These are phyloP conservation scores for Chenopodium suecicum DNA, from an alignment of 148 eudicot genomes.

Conservation along the genomic window DNA sequence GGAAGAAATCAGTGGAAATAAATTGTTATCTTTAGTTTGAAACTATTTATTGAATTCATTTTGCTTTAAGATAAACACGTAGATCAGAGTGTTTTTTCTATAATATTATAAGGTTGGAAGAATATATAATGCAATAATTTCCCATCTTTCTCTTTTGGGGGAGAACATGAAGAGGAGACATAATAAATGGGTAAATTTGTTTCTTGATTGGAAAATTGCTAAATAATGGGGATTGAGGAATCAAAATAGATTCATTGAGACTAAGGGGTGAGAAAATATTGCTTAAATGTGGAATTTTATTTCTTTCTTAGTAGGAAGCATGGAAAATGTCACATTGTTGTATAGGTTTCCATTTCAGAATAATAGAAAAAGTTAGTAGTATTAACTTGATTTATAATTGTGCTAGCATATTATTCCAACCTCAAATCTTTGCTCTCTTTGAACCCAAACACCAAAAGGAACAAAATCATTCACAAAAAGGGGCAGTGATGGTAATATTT, in stretches of 20 bases:
- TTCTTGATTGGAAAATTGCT: background rate
- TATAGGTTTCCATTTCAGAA: background rate
- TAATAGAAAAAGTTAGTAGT: background rate
- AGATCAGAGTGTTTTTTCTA: background rate
- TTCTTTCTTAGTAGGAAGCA: background rate
- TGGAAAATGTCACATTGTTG: background rate
- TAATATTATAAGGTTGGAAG: background rate
- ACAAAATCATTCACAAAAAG: background rate
- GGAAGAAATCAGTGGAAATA: conserved; percentile 3
- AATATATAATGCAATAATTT: background rate
- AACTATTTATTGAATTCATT: background rate
- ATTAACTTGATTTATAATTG: background rate
- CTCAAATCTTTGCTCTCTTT: background rate
- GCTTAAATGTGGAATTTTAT: background rate
- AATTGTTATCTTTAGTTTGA: background rate
- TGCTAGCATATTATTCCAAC: background rate
- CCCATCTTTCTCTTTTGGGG: background rate
- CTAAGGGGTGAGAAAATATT: no score
- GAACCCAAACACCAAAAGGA: background rate
- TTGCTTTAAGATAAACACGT: background rate
- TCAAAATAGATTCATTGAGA: background rate
- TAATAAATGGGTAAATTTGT: background rate
- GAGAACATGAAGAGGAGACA: background rate
- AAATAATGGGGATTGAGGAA: background rate
- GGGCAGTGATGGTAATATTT: background rate